Evolutionary conservation across 73 alveolate genomes (phyloP), one percentile per base, ranked within the genome.

Genomic region (Paramecium bursaria): DNA sequence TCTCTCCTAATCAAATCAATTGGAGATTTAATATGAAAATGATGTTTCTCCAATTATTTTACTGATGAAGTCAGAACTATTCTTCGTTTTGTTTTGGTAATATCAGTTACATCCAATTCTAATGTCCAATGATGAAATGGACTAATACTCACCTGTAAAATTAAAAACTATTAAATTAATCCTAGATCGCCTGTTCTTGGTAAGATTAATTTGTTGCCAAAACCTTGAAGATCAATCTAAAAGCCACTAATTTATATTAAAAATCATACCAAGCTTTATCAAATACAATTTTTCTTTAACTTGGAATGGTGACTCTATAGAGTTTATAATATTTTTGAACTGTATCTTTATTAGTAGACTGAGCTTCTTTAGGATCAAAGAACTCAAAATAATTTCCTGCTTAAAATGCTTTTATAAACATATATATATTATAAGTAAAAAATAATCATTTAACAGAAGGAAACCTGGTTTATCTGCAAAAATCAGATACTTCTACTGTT

Each of bases 1-100:
- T 82, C 89, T 53, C 89, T 61, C 14, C 47, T 52, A 4, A 79
- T 60, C 21, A 49, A 54, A 79, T 79, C 89, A 19, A 53, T 79
- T 19, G 89, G 89, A n/a, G 76, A 61, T 79, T 79, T 79, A 1
- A 53, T 44, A 54, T 79, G 89, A 35, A 79, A 79, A 54, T 54
- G 57, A 30, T 79, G 75, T 23, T 48, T 39, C 44, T 79, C 89
- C 11, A 79, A 30, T 30, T 26, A 39, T 14, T 79, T 79, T 23
- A 79, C 75, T 2, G 79, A 50, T 53, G 50, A 54, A 3, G 76
- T 73, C 54, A 79, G 54, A 30, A 53, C 31, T 3, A 79, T 55
- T 55, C 89, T 79, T 73, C 89, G 51, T 29, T 79, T 79, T 4
- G 77, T 55, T 42, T 79, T 79, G 14, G 55, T 13, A 0, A 73